Evolutionary conservation across 805 yeast genomes (phyloP).

Genomic region (Candida boidinii): DNA sequence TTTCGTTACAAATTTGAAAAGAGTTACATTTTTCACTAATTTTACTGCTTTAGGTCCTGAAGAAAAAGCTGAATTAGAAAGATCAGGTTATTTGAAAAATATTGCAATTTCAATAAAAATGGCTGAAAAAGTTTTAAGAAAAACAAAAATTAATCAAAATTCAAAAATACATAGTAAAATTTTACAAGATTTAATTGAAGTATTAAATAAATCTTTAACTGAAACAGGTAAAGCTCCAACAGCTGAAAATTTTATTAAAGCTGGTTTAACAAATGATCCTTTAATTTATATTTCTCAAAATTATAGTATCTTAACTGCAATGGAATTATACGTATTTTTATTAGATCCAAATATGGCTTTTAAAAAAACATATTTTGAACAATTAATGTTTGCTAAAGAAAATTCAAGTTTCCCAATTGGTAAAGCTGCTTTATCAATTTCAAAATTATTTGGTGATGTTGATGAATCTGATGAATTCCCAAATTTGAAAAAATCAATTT

Average conservation of each 20-base stretch:
- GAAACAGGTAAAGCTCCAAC: slow-evolving; percentile 34
- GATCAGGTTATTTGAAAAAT: slow-evolving; percentile 7
- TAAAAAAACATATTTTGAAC: slow-evolving; percentile 56
- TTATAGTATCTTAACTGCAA: slow-evolving; percentile 40
- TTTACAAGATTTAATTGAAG: slow-evolving; percentile 30
- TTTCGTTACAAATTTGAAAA: slow-evolving; percentile 37
- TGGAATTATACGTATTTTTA: slow-evolving; percentile 47
- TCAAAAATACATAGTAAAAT: slow-evolving; percentile 31
- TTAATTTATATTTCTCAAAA: slow-evolving; percentile 31
- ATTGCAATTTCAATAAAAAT: slow-evolving; percentile 21
- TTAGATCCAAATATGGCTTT: slow-evolving; percentile 51
- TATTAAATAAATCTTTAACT: slow-evolving; percentile 28
- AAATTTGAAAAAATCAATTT: slow-evolving; percentile 30
- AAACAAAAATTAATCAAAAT: slow-evolving; percentile 28
- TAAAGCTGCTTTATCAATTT: slow-evolving; percentile 25
- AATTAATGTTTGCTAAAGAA: slow-evolving; percentile 50
- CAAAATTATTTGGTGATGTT: slow-evolving; percentile 15
- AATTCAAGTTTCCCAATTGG: slow-evolving; percentile 42
- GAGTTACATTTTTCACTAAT: slow-evolving; percentile 36
- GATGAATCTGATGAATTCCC: slow-evolving; percentile 20
- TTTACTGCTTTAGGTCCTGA: slow-evolving; percentile 32
- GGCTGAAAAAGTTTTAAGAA: slow-evolving; percentile 28
- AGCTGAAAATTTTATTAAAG: slow-evolving; percentile 33
- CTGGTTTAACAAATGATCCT: slow-evolving; percentile 40
- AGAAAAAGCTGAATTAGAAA: slow-evolving; percentile 11